These are phyloP conservation scores for Ceratobasidium sp. DNA, from an alignment of 1,284 basidiomycete genomes.

Conservation along the genomic window DNA sequence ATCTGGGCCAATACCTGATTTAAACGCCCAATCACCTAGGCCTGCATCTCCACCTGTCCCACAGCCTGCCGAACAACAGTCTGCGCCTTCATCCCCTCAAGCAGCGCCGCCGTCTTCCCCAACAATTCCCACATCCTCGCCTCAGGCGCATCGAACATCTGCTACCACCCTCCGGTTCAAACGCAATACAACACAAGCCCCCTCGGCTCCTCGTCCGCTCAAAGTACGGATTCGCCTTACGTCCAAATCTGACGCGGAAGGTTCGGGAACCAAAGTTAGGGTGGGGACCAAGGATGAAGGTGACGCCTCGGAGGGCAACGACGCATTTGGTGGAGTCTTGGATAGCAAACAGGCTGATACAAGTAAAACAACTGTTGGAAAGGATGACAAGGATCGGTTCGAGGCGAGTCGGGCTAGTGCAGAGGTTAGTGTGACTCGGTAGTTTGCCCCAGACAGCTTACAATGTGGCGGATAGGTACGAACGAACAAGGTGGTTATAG, in stretches of 20 bases:
- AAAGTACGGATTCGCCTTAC: slow-evolving; percentile 42
- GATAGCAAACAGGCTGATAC: slow-evolving; percentile 79
- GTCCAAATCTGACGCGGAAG: slow-evolving; percentile 48
- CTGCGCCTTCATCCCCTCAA: slow-evolving; percentile 4
- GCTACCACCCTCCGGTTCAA: slow-evolving; percentile 37
- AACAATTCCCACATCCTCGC: slow-evolving; percentile 4
- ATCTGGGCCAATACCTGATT: slow-evolving; percentile 3
- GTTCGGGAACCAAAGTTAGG: slow-evolving; percentile 53
- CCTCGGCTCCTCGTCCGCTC: slow-evolving; percentile 22
- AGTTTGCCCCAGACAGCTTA: slow-evolving; percentile 16
- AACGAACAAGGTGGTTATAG: slow-evolving; percentile 8
- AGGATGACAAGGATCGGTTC: slow-evolving; percentile 81
- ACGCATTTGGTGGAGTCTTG: slow-evolving; percentile 85
- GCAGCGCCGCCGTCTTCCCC: slow-evolving; percentile 4
- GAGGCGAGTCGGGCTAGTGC: slow-evolving; percentile 77
- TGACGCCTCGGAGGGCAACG: slow-evolving; percentile 46
- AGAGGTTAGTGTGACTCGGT: slow-evolving; percentile 65
- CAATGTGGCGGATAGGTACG: slow-evolving; percentile 5
- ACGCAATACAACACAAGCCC: slow-evolving; percentile 21
- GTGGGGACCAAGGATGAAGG: slow-evolving; percentile 54
- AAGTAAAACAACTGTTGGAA: slow-evolving; percentile 73
- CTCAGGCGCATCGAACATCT: slow-evolving; percentile 10
- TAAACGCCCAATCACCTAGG: slow-evolving; percentile 12
- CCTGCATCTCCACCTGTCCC: not conserved
- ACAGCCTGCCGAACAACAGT: not conserved